Evolutionary conservation across 257 asterid genomes (phyloP), one percentile per base, ranked within the genome.

Genomic region (Capsicum pubescens): DNA sequence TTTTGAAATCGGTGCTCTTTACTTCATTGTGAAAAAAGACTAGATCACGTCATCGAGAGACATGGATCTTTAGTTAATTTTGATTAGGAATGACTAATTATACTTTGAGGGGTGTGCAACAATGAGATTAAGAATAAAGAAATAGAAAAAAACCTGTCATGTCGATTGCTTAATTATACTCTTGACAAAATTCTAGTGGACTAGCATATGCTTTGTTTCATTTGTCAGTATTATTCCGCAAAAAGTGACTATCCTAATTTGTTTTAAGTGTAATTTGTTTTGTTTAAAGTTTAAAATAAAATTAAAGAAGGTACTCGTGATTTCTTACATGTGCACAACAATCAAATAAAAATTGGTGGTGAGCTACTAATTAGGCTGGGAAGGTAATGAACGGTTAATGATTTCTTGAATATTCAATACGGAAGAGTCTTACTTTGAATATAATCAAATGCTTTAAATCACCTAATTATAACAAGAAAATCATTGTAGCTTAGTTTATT

Each of bases 11-110:
- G 48, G 48, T 54, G 50, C 32, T 26, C 64, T 77, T 4, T 77
- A 77, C 26, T 77, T 77, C 54, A 54, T 54, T 77, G 15, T 54
- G 81, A 42, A 54, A 77, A 76, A 77, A 54, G 64, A 26, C 26
- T 77, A 77, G 64, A 36, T 66, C 74, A 66, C 50, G 64, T 77
- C 81, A 77, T 48, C 64, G 64, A 77, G 26, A 54, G 50, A 54
- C 32, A 77, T 76, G 48, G 63, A 26, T 26, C 64, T 26, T 54
- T 77, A 77, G 0, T 77, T 76, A 76, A 76, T 54, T 76, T 54
- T 77, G 50, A 32, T 54, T 77, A 77, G 64, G 48, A 32, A 14
- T 8, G 64, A 21, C 12, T 54, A 54, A 15, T 26, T 77, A 52
- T 54, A 77, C 59, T 54, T 26, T 77, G 59, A 54, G 50, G 48